These are phyloP conservation scores for Termitomyces sp. DNA, from an alignment of 768 basidiomycete genomes.

Conservation along the genomic window DNA sequence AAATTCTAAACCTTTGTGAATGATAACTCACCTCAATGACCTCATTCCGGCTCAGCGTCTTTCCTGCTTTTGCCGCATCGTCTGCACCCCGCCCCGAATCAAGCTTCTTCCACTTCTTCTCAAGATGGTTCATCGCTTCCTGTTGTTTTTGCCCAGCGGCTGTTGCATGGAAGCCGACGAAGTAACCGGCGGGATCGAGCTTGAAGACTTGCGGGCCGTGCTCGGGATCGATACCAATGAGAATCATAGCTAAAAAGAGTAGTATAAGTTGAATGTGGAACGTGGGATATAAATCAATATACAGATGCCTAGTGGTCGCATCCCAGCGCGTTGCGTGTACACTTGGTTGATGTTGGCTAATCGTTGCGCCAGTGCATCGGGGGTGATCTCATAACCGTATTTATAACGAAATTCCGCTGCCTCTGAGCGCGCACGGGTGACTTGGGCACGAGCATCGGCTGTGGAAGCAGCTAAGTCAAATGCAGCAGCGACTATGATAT, in stretches of 20 bases:
- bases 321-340: slow-evolving; percentile 94
- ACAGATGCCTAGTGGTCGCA: slow-evolving; percentile 97
- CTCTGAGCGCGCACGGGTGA: slow-evolving; percentile 78
- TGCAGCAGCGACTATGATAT: background rate
- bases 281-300: slow-evolving; percentile 21
- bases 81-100: slow-evolving; percentile 75
- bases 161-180: slow-evolving; percentile 96
- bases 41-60: slow-evolving; percentile 63
- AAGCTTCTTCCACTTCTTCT: slow-evolving; percentile 98
- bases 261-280: background rate
- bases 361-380: slow-evolving; percentile 90
- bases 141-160: slow-evolving; percentile 96
- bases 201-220: slow-evolving; percentile 97
- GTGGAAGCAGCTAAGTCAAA: background rate
- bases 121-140: slow-evolving; percentile 96
- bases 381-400: slow-evolving; percentile 97
- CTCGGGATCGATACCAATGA: slow-evolving; percentile 90
- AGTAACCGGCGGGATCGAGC: slow-evolving; percentile 97
- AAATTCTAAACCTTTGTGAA: background rate
- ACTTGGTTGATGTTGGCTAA: slow-evolving; percentile 99
- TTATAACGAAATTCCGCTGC: slow-evolving; percentile 94
- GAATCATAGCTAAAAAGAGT: slow-evolving; percentile 74
- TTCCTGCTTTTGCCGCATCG: slow-evolving; percentile 70
- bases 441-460: slow-evolving; percentile 94
- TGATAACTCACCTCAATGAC: slow-evolving; percentile 79